Percentiles rank a stretch among this genome's conserved stretches.
These are phyloP conservation scores for Rhizopogon vinicolor DNA, from an alignment of 768 basidiomycete genomes.

Conservation along the genomic window DNA sequence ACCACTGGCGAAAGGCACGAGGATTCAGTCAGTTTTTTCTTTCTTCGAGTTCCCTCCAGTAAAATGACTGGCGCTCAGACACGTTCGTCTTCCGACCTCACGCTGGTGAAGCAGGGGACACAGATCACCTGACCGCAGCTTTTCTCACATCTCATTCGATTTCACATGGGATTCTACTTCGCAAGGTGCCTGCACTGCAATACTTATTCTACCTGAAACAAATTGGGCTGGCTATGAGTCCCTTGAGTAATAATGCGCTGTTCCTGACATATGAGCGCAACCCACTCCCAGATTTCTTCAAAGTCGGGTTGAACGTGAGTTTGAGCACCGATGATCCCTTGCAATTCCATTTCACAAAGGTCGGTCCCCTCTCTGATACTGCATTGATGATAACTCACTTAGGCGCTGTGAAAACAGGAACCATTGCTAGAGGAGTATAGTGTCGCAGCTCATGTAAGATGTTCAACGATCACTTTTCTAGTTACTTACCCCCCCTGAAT, in stretches of 20 bases:
- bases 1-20: conserved; percentile 82
- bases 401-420: conserved; percentile 47
- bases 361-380: conserved; percentile 23
- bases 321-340: conserved; percentile 93
- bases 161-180: conserved; percentile 96
- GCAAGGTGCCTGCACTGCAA: conserved; percentile 95
- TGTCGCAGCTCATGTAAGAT: conserved; percentile 88
- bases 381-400: background rate
- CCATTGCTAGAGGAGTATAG: conserved; percentile 96
- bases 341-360: conserved; percentile 99
- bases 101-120: conserved; percentile 96
- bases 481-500: background rate
- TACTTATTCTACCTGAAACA: conserved; percentile 98
- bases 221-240: conserved; percentile 98
- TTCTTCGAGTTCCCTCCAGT: background rate
- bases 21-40: conserved; percentile 78
- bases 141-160: conserved; percentile 97
- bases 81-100: conserved; percentile 97
- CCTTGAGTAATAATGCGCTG: conserved; percentile 94
- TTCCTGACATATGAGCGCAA: conserved; percentile 97
- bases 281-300: conserved; percentile 96
- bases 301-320: conserved; percentile 92
- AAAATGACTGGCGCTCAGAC: conserved; percentile 40
- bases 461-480: background rate
- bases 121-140: conserved; percentile 94